phyloP scores from a whole-genome alignment of 1,284 basidiomycete species.

The Xerocomus alliaceus region DNA sequence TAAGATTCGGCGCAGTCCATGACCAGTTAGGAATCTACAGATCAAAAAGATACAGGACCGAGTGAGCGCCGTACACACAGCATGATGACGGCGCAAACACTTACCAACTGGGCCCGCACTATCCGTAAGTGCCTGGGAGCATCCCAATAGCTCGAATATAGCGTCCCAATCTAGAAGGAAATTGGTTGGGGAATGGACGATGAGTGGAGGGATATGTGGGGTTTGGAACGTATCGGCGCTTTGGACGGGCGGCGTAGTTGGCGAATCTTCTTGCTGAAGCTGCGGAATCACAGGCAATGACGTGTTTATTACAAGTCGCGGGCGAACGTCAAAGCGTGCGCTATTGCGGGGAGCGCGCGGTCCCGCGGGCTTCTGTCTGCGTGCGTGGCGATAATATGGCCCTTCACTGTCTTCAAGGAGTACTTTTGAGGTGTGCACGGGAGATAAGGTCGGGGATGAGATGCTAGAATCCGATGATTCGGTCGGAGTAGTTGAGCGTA shows the following conservation, averaged over 20 bases:
- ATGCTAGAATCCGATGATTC: conserved; percentile 22
- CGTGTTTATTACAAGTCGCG: conserved; percentile 21
- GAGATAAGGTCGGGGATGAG: conserved; percentile 28
- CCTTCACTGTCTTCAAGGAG: conserved; percentile 12
- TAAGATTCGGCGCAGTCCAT: neutral
- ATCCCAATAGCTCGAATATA: conserved; percentile 42
- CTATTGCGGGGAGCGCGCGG: conserved; percentile 31
- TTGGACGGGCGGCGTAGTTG: conserved; percentile 20
- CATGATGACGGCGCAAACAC: conserved; percentile 1
- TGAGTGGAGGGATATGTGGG: conserved; percentile 10
- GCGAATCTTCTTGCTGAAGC: conserved; percentile 10
- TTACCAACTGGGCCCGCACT: conserved; percentile 21
- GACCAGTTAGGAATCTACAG: conserved; percentile 7
- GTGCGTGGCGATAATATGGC: conserved; percentile 1
- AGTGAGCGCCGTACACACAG: neutral
- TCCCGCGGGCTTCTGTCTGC: conserved; percentile 31
- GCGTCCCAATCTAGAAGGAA: conserved; percentile 45
- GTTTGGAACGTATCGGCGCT: conserved; percentile 7
- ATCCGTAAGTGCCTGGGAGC: conserved; percentile 8
- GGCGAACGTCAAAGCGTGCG: conserved; percentile 13
- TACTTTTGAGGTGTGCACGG: conserved; percentile 6
- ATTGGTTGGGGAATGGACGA: conserved; percentile 22
- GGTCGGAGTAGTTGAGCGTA: conserved; percentile 30
- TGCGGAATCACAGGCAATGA: conserved; percentile 18
- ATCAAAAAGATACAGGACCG: neutral